Percentiles rank a stretch among this genome's conserved stretches.
phyloP scores from a whole-genome alignment of 2,329 filamentous ascomycete genomes.

The Knufia fluminis region DNA sequence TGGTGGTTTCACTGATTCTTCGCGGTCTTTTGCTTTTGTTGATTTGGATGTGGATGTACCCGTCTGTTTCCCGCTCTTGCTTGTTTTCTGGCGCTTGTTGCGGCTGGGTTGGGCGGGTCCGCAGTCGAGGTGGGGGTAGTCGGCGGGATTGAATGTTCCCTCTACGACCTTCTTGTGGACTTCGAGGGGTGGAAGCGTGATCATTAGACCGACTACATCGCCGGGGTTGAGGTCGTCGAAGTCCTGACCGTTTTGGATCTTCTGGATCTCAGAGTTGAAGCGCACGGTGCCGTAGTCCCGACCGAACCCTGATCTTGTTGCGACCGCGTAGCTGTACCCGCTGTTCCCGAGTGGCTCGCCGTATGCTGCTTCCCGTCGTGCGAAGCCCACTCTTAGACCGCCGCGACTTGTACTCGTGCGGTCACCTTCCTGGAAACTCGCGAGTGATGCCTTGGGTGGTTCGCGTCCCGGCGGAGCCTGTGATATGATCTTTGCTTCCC shows the following conservation, averaged over 20 bases:
- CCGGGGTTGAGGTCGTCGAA: slow-evolving; percentile 75
- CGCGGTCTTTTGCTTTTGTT: slow-evolving; percentile 8
- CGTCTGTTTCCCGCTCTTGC: slow-evolving; percentile 16
- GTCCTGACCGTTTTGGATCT: slow-evolving; percentile 79
- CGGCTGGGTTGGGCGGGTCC: slow-evolving; percentile 15
- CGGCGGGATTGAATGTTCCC: slow-evolving; percentile 79
- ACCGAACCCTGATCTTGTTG: slow-evolving; percentile 24
- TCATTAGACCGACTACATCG: slow-evolving; percentile 89
- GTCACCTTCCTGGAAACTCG: slow-evolving; percentile 18
- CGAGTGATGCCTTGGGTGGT: slow-evolving; percentile 21
- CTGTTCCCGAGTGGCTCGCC: slow-evolving; percentile 22
- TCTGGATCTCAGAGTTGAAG: slow-evolving; percentile 92
- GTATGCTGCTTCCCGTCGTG: slow-evolving; percentile 31
- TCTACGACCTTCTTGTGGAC: slow-evolving; percentile 82
- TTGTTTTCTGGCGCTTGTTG: slow-evolving; percentile 19
- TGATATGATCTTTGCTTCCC: slow-evolving; percentile 78
- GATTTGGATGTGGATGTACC: slow-evolving; percentile 12
- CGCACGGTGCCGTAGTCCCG: slow-evolving; percentile 53
- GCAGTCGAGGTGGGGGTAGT: slow-evolving; percentile 34
- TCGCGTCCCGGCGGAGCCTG: slow-evolving; percentile 50
- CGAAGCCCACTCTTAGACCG: slow-evolving; percentile 42
- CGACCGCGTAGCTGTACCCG: slow-evolving; percentile 22
- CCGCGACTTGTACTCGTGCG: slow-evolving; percentile 26
- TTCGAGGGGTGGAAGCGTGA: slow-evolving; percentile 74
- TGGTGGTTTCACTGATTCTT: slow-evolving; percentile 8